A percentile compares a stretch with the other conserved stretches of the same genome.
phyloP scores from a whole-genome alignment of 2,329 filamentous ascomycete species.

The Calonectria henricotiae region DNA sequence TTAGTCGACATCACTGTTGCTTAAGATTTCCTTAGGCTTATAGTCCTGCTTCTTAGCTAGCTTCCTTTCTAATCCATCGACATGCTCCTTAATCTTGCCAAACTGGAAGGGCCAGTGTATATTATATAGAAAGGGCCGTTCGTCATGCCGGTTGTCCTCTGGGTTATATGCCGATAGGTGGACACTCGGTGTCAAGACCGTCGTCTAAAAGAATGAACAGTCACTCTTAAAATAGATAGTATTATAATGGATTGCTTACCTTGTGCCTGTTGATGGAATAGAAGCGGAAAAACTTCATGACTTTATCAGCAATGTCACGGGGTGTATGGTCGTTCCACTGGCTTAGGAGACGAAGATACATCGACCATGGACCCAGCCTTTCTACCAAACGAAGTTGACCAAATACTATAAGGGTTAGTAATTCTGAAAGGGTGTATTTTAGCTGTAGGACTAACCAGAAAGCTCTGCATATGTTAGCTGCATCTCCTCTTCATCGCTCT shows the following conservation, averaged over 20 bases:
- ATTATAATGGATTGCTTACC: background rate
- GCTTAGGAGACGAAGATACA: constrained; percentile 1
- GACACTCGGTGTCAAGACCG: background rate
- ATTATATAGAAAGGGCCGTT: background rate
- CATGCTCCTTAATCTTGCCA: background rate
- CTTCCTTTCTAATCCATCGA: background rate
- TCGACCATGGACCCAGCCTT: background rate
- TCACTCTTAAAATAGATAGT: background rate
- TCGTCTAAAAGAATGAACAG: background rate
- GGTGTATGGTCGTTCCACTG: background rate
- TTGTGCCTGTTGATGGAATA: constrained; percentile 2
- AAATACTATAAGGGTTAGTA: background rate
- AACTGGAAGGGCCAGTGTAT: background rate
- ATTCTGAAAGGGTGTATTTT: background rate
- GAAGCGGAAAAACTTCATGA: constrained; percentile 5
- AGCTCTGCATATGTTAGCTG: background rate
- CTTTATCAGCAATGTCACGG: background rate
- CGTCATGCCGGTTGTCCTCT: constrained; percentile 1
- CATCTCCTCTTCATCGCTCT: background rate
- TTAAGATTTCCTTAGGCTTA: background rate
- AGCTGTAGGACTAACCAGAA: background rate
- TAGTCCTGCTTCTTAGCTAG: background rate
- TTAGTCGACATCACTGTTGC: background rate
- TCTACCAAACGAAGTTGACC: background rate
- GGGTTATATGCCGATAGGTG: constrained; percentile 1